Conservation (phyloP, 768 basidiomycete genomes). For the Nevesoporus exiguus region DNA sequence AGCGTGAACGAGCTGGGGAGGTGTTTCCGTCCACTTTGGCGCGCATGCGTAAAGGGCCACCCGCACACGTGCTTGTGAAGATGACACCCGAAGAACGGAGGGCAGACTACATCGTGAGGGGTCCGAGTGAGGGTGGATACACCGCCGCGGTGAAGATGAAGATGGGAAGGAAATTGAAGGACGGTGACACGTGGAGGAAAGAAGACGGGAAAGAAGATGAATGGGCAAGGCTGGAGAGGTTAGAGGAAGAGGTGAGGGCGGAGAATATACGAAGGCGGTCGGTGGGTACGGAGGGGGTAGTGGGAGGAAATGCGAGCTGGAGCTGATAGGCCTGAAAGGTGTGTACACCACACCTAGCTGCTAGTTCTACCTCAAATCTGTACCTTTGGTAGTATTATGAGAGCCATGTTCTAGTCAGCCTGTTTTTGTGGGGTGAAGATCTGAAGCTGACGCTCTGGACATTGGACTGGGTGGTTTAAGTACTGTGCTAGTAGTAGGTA, state of each 20-base stretch:
- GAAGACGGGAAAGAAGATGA: slow-evolving; percentile 33
- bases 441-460: no score
- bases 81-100: slow-evolving; percentile 49
- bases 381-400: no score
- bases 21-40: slow-evolving; percentile 44
- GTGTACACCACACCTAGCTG: no score
- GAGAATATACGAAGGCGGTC: slow-evolving; percentile 28
- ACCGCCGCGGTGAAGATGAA: slow-evolving; percentile 58
- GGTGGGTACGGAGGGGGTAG: neutral
- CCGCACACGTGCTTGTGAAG: slow-evolving; percentile 52
- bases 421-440: no score
- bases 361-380: no score
- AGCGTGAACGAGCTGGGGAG: slow-evolving; percentile 64
- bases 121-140: slow-evolving; percentile 68
- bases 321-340: slow-evolving; percentile 2
- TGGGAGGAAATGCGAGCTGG: neutral
- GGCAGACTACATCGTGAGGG: slow-evolving; percentile 47
- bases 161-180: slow-evolving; percentile 48
- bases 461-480: no score
- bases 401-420: no score
- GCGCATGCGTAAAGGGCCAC: slow-evolving; percentile 54
- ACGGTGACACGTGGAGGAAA: slow-evolving; percentile 32
- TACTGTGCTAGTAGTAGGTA: no score
- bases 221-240: slow-evolving; percentile 23
- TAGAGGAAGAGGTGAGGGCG: slow-evolving; percentile 26